phyloP scores from a whole-genome alignment of 495 filamentous ascomycete species.

The Xylaria sp. region DNA sequence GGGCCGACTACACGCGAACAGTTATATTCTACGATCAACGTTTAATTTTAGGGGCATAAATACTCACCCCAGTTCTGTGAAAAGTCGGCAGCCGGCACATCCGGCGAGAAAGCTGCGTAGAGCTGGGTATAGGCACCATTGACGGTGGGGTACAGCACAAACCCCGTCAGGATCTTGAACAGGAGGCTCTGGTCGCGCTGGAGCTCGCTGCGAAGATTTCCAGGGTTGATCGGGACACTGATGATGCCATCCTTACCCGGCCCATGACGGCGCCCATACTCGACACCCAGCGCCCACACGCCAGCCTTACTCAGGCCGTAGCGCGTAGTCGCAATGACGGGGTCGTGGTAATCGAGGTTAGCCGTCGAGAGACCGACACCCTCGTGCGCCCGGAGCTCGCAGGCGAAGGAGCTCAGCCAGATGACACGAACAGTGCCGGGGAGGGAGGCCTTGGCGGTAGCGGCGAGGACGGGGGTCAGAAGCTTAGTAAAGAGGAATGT shows the following conservation, averaged over 20 bases:
- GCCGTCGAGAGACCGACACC: constrained; percentile 43
- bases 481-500: constrained; percentile 53
- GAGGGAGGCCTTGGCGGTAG: constrained; percentile 37
- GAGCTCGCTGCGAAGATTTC: constrained; percentile 43
- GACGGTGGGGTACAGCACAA: constrained; percentile 25
- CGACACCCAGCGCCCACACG: constrained; percentile 27
- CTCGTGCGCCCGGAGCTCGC: constrained; percentile 34
- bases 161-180: neutral
- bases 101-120: constrained; percentile 47
- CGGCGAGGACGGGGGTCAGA: constrained; percentile 45
- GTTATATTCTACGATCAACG: too few species aligned
- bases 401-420: constrained; percentile 42
- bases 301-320: constrained; percentile 37
- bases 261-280: constrained; percentile 30
- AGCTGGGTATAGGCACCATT: constrained; percentile 52
- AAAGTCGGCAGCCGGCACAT: constrained; percentile 12
- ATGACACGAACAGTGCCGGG: constrained; percentile 44
- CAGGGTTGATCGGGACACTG: constrained; percentile 47
- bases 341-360: constrained; percentile 32
- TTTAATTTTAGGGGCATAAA: too few species aligned
- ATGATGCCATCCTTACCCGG: constrained; percentile 28
- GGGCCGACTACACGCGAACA: neutral
- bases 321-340: neutral
- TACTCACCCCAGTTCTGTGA: too few species aligned
- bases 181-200: constrained; percentile 27